Base-by-base conservation (phyloP, 2,329 filamentous ascomycete species). In the Aspergillus texensis region DNA sequence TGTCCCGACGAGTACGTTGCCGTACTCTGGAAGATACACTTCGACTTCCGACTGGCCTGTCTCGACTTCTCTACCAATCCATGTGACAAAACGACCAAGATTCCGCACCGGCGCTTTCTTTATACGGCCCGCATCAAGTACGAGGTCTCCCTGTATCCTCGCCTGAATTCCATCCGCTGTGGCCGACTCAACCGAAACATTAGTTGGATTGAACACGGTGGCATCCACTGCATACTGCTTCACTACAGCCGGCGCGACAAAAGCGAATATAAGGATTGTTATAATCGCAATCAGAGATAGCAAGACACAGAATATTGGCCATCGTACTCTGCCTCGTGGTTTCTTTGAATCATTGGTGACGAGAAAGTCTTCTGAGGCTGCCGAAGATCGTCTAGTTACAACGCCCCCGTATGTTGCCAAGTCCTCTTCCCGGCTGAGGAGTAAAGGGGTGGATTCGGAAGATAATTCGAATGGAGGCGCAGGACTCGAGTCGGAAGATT, bases 211-310 rank as follows among this genome's bases (percentile, higher is more conserved):
- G 68, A 99, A 86, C 21, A 94, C 88, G 28, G 90, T 85, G 3
- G 94, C 92, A 76, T 94, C 85, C 78, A 94, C 90, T 56, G 91
- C 92, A 78, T 99, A 99, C 74, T 92, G 86, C 78, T 96, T 88
- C 12, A 96, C 87, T 9, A 90, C 87, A 19, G 90, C 88, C 2
- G 94, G 94, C 0, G 91, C 87, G 60, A 96, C 86, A 79, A 97
- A 97, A 19, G 89, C 92, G 61, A 94, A 81, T 19, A 91, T 79
- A 63, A 97, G 88, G 69, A 96, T 92, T 32, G 84, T 75, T 26
- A 94, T 71, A 6, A 90, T 83, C 8, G 89, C 72, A 1, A 86
- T 68, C 56, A 71, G 26, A 30, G 85, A 90, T 10, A 98, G 80
- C 2, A 90, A 62, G 1, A 84, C 69, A 65, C 97, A 86, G 34